These are phyloP conservation scores for Trametes coccinea DNA, from an alignment of 768 basidiomycete genomes.

Conservation along the genomic window DNA sequence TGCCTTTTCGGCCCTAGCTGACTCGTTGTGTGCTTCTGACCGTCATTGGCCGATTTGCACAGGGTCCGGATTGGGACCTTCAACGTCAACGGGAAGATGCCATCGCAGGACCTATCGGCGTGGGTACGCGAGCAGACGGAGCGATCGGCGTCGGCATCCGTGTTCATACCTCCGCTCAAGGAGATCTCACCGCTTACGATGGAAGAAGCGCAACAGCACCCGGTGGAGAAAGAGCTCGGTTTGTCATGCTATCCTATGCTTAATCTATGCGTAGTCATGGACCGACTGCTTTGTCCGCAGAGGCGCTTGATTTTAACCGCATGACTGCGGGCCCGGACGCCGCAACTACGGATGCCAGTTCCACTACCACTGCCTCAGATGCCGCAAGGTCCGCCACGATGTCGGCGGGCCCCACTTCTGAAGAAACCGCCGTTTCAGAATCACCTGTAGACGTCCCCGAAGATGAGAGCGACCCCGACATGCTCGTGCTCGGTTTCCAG, in stretches of 20 bases:
- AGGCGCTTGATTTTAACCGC: not conserved
- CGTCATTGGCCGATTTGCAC: not conserved
- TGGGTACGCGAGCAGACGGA: conserved; percentile 51
- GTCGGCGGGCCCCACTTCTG: not conserved
- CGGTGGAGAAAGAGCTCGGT: conserved; percentile 8
- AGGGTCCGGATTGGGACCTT: conserved; percentile 78
- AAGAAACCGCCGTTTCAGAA: conserved; percentile 16
- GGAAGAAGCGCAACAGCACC: conserved; percentile 14
- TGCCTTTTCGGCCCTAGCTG: not conserved
- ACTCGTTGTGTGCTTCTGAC: conserved; percentile 4
- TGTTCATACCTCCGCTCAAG: conserved; percentile 27
- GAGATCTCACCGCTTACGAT: conserved; percentile 29
- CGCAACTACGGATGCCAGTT: not conserved
- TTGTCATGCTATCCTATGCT: not conserved
- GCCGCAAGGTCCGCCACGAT: not conserved
- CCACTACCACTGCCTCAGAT: not conserved
- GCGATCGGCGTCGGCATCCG: not conserved
- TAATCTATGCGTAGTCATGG: not conserved
- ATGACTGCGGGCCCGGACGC: not conserved
- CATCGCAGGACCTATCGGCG: conserved; percentile 67
- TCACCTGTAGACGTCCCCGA: conserved; percentile 9
- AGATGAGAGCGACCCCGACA: conserved; percentile 52
- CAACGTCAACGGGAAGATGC: conserved; percentile 79
- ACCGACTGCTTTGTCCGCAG: not conserved
- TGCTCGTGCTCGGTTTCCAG: conserved; percentile 78